Base-by-base conservation (phyloP, 2,329 filamentous ascomycete genomes). In the Rutstroemia sp. region DNA sequence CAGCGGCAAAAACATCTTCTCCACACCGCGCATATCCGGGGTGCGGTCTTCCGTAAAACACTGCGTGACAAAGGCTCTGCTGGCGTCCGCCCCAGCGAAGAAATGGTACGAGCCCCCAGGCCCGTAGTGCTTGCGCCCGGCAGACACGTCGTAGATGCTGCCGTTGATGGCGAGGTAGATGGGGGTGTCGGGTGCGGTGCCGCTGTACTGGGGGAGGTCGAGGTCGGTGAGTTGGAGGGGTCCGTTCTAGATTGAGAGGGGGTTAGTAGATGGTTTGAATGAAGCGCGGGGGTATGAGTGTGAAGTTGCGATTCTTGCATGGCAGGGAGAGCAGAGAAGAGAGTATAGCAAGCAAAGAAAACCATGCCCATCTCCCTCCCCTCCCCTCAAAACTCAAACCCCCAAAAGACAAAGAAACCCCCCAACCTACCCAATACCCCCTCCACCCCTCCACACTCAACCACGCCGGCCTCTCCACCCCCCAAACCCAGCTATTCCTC, bases 161-260 rank as follows among this genome's bases (percentile, higher is more conserved):
- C 88, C 86, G 75, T 94, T 92, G 67, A 99, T 84, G 60, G 91
- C 90, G 56, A 99, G 81, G 75, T 96, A 95, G 70, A 97, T 83
- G 6, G 94, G 94, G 58, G 87, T 83, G 7, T 73, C 71, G 9
- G 84, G 76, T 72, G 96, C 84, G 57, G 75, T 79, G 44, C 94
- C 95, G 73, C 95, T 86, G 78, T 88, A 95, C 51, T 75, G 70
- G 47, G 80, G 71, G 49, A 99, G 84, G 70, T 96, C 78, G 19
- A 78, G 76, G 56, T 88, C 86, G 1, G 90, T 96, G 40, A 97
- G 78, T 68, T 80, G 75, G 51, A 88, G 60, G 14, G 89, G 88
- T 1, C 78, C 77, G 58, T 71, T 68, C 79, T 83, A 63, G 38
- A 16, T 6, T 17, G 21, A 19, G 6, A 3, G 42, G 5, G n/a